phyloP scores from a whole-genome alignment of 768 basidiomycete genomes.

The Galerina marginata region DNA sequence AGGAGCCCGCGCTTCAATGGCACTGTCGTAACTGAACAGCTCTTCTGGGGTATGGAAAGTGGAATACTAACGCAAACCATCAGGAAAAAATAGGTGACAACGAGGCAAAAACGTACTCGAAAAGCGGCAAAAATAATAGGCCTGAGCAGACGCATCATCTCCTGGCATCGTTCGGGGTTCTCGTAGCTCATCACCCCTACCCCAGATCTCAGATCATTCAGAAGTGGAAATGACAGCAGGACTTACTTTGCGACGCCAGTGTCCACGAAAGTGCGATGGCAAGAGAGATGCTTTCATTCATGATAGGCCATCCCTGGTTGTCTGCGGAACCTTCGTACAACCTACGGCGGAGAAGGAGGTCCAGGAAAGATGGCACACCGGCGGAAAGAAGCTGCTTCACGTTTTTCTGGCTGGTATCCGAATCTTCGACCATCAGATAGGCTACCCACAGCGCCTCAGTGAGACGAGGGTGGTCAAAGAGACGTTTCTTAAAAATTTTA shows the following conservation, averaged over 20 bases:
- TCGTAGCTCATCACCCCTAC: slow-evolving; percentile 42
- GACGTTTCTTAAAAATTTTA: slow-evolving; percentile 46
- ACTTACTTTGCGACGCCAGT: slow-evolving; percentile 44
- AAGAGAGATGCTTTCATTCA: slow-evolving; percentile 49
- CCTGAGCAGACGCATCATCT: slow-evolving; percentile 41
- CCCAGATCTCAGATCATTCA: slow-evolving; percentile 7
- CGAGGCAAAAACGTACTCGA: slow-evolving; percentile 41
- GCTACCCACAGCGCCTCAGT: slow-evolving; percentile 55
- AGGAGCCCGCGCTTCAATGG: neutral
- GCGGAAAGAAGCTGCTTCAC: slow-evolving; percentile 51
- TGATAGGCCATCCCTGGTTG: slow-evolving; percentile 55
- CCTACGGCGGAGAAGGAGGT: slow-evolving; percentile 42
- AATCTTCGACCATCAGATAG: slow-evolving; percentile 64
- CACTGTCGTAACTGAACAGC: slow-evolving; percentile 30
- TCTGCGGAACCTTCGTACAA: slow-evolving; percentile 41
- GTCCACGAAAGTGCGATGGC: slow-evolving; percentile 56
- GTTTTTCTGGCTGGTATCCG: slow-evolving; percentile 51
- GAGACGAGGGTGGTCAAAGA: slow-evolving; percentile 40
- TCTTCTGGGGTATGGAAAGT: slow-evolving; percentile 45
- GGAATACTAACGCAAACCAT: slow-evolving; percentile 40
- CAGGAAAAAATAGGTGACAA: slow-evolving; percentile 23
- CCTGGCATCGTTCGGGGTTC: slow-evolving; percentile 32
- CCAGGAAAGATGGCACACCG: slow-evolving; percentile 45
- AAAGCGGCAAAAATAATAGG: slow-evolving; percentile 57
- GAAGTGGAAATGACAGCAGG: neutral